Percentiles rank a stretch among this genome's conserved stretches.
phyloP scores from a whole-genome alignment of 2,329 filamentous ascomycete species.

The Fonsecaea nubica region DNA sequence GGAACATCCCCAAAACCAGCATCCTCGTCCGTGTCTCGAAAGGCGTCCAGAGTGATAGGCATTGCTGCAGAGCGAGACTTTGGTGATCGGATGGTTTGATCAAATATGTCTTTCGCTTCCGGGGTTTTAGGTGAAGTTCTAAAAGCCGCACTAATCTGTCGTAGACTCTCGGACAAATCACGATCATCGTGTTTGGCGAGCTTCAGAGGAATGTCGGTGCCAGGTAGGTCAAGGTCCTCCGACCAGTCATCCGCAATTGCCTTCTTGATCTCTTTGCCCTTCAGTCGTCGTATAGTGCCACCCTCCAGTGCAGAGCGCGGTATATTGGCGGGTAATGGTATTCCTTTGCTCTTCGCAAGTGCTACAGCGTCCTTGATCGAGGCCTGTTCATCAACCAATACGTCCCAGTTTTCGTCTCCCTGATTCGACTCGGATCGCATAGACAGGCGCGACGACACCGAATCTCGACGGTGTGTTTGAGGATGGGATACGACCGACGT shows the following conservation, averaged over 20 bases:
- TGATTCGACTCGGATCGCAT: conserved; percentile 79
- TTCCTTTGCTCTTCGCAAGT: conserved; percentile 85
- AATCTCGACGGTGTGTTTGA: conserved; percentile 65
- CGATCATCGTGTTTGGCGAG: conserved; percentile 68
- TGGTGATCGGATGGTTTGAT: conserved; percentile 51
- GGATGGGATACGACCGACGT: conserved; percentile 55
- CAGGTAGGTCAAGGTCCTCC: conserved; percentile 75
- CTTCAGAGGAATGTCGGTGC: conserved; percentile 63
- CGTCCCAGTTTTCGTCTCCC: conserved; percentile 83
- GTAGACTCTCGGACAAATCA: conserved; percentile 71
- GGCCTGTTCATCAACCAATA: conserved; percentile 83
- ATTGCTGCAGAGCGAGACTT: conserved; percentile 58
- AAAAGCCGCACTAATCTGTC: conserved; percentile 65
- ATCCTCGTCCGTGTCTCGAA: conserved; percentile 67
- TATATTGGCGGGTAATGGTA: conserved; percentile 85
- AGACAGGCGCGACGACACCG: conserved; percentile 80
- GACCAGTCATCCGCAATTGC: conserved; percentile 81
- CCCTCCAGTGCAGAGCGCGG: conserved; percentile 88
- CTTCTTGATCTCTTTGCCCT: conserved; percentile 73
- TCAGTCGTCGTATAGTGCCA: conserved; percentile 89
- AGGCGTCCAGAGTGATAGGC: conserved; percentile 65
- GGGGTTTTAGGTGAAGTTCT: conserved; percentile 46
- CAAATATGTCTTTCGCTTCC: conserved; percentile 43
- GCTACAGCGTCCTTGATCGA: conserved; percentile 85
- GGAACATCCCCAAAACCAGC: conserved; percentile 68